Conservation (phyloP, 2,329 filamentous ascomycete genomes). For the Exophiala bonariae region DNA sequence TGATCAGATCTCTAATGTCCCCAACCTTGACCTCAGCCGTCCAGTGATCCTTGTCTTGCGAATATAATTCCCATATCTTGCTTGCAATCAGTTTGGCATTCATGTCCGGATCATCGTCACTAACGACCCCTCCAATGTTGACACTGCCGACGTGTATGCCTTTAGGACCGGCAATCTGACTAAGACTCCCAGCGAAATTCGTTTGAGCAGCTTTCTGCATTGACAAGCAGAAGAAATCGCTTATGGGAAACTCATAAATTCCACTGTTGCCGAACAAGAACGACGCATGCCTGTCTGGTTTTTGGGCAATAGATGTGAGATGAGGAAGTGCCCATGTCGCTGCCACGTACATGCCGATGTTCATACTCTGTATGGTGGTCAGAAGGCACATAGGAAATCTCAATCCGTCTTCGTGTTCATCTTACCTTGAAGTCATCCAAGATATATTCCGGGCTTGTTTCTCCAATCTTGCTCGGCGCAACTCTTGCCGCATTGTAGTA, state of each 20-base stretch:
- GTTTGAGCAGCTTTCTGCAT: conserved; percentile 22
- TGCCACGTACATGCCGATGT: conserved; percentile 16
- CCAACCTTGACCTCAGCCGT: conserved; percentile 22
- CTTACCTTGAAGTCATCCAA: conserved; percentile 20
- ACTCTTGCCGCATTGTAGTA: conserved; percentile 21
- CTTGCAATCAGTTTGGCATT: conserved; percentile 23
- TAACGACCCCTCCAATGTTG: conserved; percentile 24
- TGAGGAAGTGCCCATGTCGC: conserved; percentile 20
- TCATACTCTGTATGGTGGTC: conserved; percentile 13
- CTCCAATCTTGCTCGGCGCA: conserved; percentile 9
- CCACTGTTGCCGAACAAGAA: conserved; percentile 18
- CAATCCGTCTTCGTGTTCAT: not conserved
- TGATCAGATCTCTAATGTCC: conserved; percentile 14
- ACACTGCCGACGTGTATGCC: conserved; percentile 29
- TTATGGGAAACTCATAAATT: conserved; percentile 12
- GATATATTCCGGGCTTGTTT: conserved; percentile 8
- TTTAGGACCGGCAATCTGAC: conserved; percentile 14
- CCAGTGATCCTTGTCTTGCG: conserved; percentile 22
- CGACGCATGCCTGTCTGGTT: conserved; percentile 10
- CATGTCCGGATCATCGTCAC: conserved; percentile 17
- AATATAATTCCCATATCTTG: conserved; percentile 25
- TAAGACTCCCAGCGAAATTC: conserved; percentile 15
- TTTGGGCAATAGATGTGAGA: conserved; percentile 8
- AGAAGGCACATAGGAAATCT: not conserved
- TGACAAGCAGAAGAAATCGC: conserved; percentile 13